These are phyloP conservation scores for Crucihimalaya himalaica DNA, from an alignment of 345 rosid species.

Conservation along the genomic window DNA sequence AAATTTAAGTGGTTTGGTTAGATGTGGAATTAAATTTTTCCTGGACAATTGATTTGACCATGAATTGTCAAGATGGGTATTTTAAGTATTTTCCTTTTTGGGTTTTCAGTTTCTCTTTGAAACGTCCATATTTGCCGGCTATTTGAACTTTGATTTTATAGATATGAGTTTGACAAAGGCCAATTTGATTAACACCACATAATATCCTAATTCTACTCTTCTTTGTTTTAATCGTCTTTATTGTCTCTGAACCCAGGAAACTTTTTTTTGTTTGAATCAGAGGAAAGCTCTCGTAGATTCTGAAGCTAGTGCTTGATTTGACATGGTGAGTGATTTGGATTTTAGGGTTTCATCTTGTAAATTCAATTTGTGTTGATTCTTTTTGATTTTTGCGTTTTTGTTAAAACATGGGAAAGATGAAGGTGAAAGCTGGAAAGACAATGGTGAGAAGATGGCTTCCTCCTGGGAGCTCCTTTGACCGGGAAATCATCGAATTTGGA, in stretches of 20 bases:
- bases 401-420: constrained; percentile 36
- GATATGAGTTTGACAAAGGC: background rate
- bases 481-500: constrained; percentile 62
- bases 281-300: background rate
- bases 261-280: background rate
- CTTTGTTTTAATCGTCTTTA: constrained; percentile 23
- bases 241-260: constrained; percentile 30
- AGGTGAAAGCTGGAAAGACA: constrained; percentile 68
- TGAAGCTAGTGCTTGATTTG: constrained; percentile 3
- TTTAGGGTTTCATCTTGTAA: background rate
- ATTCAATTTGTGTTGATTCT: background rate
- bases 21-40: constrained; percentile 34
- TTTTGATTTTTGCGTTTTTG: background rate
- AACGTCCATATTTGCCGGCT: constrained; percentile 32
- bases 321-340: constrained; percentile 22
- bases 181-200: constrained; percentile 24
- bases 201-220: constrained; percentile 17
- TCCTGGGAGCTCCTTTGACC: constrained; percentile 82
- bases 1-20: constrained; percentile 37
- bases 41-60: constrained; percentile 34
- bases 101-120: constrained; percentile 2
- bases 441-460: constrained; percentile 89
- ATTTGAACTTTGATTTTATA: constrained; percentile 40
- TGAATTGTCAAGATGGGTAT: constrained; percentile 37
- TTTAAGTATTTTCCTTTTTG: background rate